Percentiles rank a stretch among this genome's conserved stretches.
These are phyloP conservation scores for Skeletonema menzelii DNA, from an alignment of 108 stramenopile species.

Conservation along the genomic window DNA sequence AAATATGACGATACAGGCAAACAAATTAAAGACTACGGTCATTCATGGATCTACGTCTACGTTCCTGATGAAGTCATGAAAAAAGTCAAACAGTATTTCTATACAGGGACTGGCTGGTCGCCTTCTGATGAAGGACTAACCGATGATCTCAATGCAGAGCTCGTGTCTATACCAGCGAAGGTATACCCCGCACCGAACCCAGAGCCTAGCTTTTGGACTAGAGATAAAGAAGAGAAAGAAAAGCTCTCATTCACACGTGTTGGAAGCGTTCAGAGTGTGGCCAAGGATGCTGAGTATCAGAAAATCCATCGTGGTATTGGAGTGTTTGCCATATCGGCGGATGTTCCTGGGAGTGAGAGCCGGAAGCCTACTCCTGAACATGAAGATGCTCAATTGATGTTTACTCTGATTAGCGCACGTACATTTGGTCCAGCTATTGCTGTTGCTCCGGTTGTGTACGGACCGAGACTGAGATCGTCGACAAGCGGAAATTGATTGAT, in stretches of 20 bases:
- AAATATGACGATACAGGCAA: neutral
- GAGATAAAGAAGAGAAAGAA: neutral
- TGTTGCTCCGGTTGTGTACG: neutral
- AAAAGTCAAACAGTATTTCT: neutral
- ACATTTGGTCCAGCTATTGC: neutral
- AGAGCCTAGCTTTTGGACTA: neutral
- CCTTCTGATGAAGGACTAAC: constrained; percentile 1
- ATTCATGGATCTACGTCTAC: constrained; percentile 1
- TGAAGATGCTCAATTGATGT: neutral
- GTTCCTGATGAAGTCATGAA: neutral
- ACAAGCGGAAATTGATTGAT: neutral
- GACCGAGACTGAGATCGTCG: neutral
- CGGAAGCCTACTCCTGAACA: neutral
- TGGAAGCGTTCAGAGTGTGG: neutral
- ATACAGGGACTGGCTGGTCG: neutral
- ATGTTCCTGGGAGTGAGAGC: neutral
- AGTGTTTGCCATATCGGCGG: neutral
- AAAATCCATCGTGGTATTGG: neutral
- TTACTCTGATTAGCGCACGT: neutral
- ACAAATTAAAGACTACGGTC: neutral
- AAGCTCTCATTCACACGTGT: neutral
- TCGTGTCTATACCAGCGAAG: constrained; percentile 1
- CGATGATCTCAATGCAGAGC: neutral
- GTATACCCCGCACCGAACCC: neutral
- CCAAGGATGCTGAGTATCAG: neutral